These are phyloP conservation scores for Endoconidiophora polonica DNA, from an alignment of 2,329 filamentous ascomycete species.

Conservation along the genomic window DNA sequence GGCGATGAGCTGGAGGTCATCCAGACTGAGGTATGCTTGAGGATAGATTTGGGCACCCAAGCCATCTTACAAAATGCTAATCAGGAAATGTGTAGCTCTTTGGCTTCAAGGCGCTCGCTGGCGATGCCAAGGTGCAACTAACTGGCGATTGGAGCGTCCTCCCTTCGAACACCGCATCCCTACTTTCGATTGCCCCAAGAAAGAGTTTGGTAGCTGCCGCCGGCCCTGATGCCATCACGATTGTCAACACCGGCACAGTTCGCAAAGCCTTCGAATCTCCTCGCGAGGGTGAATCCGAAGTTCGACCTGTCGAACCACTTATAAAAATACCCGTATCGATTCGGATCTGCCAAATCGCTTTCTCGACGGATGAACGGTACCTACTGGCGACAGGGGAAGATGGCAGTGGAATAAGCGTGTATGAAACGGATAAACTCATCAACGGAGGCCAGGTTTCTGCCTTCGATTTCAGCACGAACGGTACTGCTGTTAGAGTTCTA, in stretches of 20 bases:
- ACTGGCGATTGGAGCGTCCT: constrained; percentile 62
- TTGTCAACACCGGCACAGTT: constrained; percentile 62
- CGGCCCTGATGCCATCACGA: constrained; percentile 59
- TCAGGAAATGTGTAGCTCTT: constrained; percentile 34
- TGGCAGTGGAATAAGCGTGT: constrained; percentile 69
- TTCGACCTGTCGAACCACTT: constrained; percentile 56
- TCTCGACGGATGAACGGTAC: constrained; percentile 77
- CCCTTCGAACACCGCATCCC: constrained; percentile 61
- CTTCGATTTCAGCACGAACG: constrained; percentile 63
- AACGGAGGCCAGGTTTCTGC: constrained; percentile 49
- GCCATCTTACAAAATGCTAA: background rate
- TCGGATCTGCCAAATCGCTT: constrained; percentile 73
- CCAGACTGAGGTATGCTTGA: constrained; percentile 56
- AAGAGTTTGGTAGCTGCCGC: constrained; percentile 76
- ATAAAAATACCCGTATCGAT: constrained; percentile 54
- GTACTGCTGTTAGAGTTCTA: constrained; percentile 54
- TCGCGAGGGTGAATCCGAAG: constrained; percentile 43
- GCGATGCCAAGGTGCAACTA: constrained; percentile 69
- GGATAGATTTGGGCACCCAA: background rate
- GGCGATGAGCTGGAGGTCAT: constrained; percentile 61
- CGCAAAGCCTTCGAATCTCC: constrained; percentile 54
- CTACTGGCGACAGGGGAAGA: constrained; percentile 68
- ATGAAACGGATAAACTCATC: constrained; percentile 53
- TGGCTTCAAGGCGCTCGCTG: constrained; percentile 64
- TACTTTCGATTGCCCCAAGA: constrained; percentile 66